Conservation (phyloP, 2,329 filamentous ascomycete species). For the Cladosporium sp. region DNA sequence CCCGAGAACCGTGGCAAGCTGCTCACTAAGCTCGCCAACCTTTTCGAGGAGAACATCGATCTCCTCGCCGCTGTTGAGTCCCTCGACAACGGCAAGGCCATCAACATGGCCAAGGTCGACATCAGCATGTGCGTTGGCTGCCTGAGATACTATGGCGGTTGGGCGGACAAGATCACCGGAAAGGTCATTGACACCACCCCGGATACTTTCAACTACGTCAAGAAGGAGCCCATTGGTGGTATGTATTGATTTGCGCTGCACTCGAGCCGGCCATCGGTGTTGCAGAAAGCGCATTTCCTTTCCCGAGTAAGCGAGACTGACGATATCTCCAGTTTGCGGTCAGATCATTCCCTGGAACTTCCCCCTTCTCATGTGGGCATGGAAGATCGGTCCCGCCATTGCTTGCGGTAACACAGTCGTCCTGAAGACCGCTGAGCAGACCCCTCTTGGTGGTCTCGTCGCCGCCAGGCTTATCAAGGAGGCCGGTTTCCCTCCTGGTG, state of each 20-base stretch:
- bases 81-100: conserved; percentile 37
- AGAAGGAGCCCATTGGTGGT: conserved; percentile 62
- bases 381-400: conserved; percentile 69
- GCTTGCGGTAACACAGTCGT: conserved; percentile 55
- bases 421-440: conserved; percentile 54
- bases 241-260: not conserved
- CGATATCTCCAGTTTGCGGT: conserved; percentile 16
- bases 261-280: not conserved
- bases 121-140: conserved; percentile 62
- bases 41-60: conserved; percentile 38
- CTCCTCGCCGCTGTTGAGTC: conserved; percentile 46
- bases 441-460: conserved; percentile 51
- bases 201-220: conserved; percentile 80
- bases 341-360: conserved; percentile 80
- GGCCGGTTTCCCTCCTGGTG: conserved; percentile 71
- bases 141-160: conserved; percentile 43
- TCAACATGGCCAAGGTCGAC: conserved; percentile 75
- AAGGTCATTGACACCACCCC: conserved; percentile 50
- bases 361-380: conserved; percentile 70
- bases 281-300: not conserved
- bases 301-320: not conserved
- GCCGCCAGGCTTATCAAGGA: conserved; percentile 64
- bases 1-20: conserved; percentile 38
- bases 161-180: conserved; percentile 49
- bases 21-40: conserved; percentile 44